Evolutionary conservation across 768 basidiomycete genomes (phyloP), one percentile per base, ranked within the genome.

Genomic region (Tylopilus intermedius): DNA sequence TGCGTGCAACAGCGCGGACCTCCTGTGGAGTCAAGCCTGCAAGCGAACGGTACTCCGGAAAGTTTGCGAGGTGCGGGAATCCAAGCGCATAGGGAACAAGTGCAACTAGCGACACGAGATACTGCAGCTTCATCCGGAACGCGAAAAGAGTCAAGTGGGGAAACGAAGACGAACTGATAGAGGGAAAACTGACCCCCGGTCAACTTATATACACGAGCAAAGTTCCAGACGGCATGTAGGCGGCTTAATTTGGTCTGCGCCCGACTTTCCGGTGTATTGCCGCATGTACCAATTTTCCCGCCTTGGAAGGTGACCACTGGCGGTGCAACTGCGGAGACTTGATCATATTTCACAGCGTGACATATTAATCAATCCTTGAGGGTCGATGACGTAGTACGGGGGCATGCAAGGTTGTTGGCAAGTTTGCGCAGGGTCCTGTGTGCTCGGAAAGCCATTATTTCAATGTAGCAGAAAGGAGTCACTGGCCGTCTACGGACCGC

Each of bases 41-140:
- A n/a, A 64, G 58, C 1, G 63, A 65, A 47, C 57, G 63, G 41
- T 65, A 24, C 26, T 56, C 54, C 0, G 57, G 60, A 18, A 64
- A 65, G 40, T 53, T 38, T 27, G 21, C 45, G 10, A 65, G 45
- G 40, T 54, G 50, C 8, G 56, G 46, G 38, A 60, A 60, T 1
- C 58, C 63, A 8, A 49, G 13, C 10, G 41, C 30, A 22, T 9
- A 45, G 32, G 63, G 41, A 38, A 52, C 9, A 27, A 63, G 49
- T 5, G 35, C 41, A 21, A 37, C 32, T 3, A 58, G 7, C 9
- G 44, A 22, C 9, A 21, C 42, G 32, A 60, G 22, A 21, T 22
- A 47, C 52, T 54, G 63, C 5, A 47, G 21, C 33, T 47, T 53
- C 49, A 59, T 59, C 6, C 11, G 5, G 8, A 50, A 24, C 26